Base-by-base conservation (phyloP, 192 early-diverging fungal species). In the Anaeromyces robustus region DNA sequence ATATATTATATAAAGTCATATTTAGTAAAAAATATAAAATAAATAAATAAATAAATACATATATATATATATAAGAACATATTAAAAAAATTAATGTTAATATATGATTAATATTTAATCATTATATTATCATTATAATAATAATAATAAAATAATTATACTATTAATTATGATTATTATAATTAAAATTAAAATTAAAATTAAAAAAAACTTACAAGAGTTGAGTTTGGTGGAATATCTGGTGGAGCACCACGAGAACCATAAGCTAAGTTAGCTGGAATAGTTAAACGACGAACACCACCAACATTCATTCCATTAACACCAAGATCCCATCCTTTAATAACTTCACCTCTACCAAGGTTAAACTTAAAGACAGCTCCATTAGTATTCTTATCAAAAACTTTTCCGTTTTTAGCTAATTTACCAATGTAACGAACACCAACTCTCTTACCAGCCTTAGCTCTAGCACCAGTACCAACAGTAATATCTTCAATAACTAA, bases 311-410 rank as follows among this genome's bases (percentile, higher is more conserved):
- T 97, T 32, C 96, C 96, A 29, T 86, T 84, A 80, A 94, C 87
- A 79, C 97, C 97, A 26, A 92, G 82, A 87, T 98, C 97, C 97
- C 96, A 97, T 78, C 96, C 97, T 86, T 95, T 94, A 86, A 98
- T 98, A 80, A 98, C 97, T 86, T 98, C 95, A 82, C 93, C 92
- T 29, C 86, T 86, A 19, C 89, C 89, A 77, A 83, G 85, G 30
- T 95, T 96, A 41, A 98, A 88, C 78, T 89, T 89, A 88, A 98
- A 96, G 0, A 95, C 95, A 82, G 92, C 90, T 79, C 96, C 96
- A 82, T 90, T 91, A 77, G 91, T 94, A 90, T 97, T 97, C 87
- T 92, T 89, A 92, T 98, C 97, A 88, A 98, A 98, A 29, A 96
- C 94, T 86, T 95, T 98, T 83, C 97, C 97, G 88, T 89, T 96